Base-by-base conservation (phyloP, 2,329 filamentous ascomycete genomes). In the Paecilomyces niveus region DNA sequence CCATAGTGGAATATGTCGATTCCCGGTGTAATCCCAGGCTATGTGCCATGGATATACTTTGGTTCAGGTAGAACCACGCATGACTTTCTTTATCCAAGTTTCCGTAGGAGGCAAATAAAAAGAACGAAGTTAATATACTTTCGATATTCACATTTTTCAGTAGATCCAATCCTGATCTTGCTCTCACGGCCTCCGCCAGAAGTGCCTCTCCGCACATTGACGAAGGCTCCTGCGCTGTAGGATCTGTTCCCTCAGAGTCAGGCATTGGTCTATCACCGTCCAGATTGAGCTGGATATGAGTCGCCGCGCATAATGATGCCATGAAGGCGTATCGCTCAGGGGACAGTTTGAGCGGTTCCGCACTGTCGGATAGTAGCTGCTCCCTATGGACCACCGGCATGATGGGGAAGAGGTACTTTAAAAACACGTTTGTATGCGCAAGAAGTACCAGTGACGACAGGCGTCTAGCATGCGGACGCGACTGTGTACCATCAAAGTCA, bases 41-140 rank as follows among this genome's bases (percentile, higher is more conserved):
- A 55, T 78, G 75, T 5, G 72, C 73, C 72, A 93, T 79, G 5
- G 89, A 92, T 1, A 85, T 87, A 5, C 88, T 88, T 72, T 94
- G 89, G 26, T 89, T 85, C 9, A 93, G 77, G 69, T 90, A 85
- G 68, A 86, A 92, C 89, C 89, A 93, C 1, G 89, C 89, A 70
- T 86, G 86, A 62, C 89, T 85, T 70, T 92, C 88, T 70, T 86
- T 80, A 62, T 91, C 88, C 53, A 90, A 76, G 39, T 85, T 87
- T 61, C 88, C 87, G 70, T 88, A 85, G 59, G 86, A 87, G 39
- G 84, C 87, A 65, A 90, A 92, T 26, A 93, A 71, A 70, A 93
- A 92, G 72, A 89, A 91, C 57, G 87, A 91, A n/a, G 88, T 90
- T 59, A 86, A 84, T 10, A 78, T 68, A 8, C 67, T 72, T 52